Conservation (phyloP, 176 grass and related monocot species). For the Thinopyrum elongatum region DNA sequence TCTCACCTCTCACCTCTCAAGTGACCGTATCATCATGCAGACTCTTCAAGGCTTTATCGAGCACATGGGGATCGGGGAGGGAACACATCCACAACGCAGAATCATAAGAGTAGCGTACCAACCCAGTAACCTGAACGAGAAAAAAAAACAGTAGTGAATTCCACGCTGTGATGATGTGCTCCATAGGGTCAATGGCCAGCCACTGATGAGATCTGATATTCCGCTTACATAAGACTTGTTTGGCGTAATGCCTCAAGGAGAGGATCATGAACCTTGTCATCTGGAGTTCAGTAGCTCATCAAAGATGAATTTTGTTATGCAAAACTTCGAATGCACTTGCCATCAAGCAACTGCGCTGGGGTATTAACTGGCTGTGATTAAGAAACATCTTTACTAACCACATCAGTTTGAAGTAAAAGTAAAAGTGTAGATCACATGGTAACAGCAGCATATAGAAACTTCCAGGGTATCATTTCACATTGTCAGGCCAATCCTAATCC, state of each 20-base stretch:
- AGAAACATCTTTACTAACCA: not conserved
- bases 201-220: not conserved
- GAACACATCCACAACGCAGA: constrained; percentile 19
- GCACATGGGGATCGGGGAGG: constrained; percentile 36
- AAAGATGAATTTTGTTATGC: not conserved
- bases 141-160: constrained; percentile 28
- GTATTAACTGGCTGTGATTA: not conserved
- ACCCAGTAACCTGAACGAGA: not conserved
- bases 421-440: not conserved
- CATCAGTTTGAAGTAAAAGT: not conserved
- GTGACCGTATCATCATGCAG: constrained; percentile 51
- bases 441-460: not conserved
- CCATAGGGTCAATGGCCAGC: constrained; percentile 7
- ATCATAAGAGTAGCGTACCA: constrained; percentile 24
- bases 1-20: not conserved
- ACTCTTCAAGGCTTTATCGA: constrained; percentile 22
- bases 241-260: not conserved
- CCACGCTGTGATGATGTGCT: constrained; percentile 28
- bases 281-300: not conserved
- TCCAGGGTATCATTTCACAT: not conserved
- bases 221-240: not conserved
- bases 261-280: not conserved
- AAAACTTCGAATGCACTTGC: not conserved
- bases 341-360: not conserved
- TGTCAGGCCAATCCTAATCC: not conserved